Conservation (phyloP, 2,329 filamentous ascomycete species). For the Microsporum canis region DNA sequence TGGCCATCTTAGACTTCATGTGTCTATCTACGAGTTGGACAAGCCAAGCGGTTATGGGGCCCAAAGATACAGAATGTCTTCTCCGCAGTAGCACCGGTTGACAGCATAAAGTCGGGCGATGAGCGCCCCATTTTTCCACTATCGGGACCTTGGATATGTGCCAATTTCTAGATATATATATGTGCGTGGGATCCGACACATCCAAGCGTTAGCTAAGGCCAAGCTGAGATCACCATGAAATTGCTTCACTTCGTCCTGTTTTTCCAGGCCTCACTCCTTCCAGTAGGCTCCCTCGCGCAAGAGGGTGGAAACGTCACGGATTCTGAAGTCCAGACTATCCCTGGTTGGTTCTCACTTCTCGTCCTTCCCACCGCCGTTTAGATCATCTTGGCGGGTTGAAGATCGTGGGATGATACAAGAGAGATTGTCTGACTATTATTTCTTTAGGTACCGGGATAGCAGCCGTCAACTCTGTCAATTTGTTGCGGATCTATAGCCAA, state of each 20-base stretch:
- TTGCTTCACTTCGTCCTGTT: background rate
- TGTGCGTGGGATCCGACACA: background rate
- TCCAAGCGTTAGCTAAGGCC: background rate
- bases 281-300: background rate
- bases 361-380: background rate
- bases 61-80: background rate
- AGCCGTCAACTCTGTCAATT: constrained; percentile 3
- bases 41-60: background rate
- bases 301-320: background rate
- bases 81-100: background rate
- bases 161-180: background rate
- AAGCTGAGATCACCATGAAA: background rate
- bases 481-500: constrained; percentile 3
- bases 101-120: background rate
- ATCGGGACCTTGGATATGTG: background rate
- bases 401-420: background rate
- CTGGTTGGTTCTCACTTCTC: background rate
- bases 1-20: background rate
- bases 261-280: background rate
- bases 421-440: background rate
- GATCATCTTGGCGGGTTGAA: background rate
- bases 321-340: background rate
- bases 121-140: background rate
- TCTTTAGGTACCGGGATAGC: background rate
- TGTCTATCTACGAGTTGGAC: background rate